phyloP scores from a whole-genome alignment of 768 basidiomycete species.

The Mycena epipterygia region DNA sequence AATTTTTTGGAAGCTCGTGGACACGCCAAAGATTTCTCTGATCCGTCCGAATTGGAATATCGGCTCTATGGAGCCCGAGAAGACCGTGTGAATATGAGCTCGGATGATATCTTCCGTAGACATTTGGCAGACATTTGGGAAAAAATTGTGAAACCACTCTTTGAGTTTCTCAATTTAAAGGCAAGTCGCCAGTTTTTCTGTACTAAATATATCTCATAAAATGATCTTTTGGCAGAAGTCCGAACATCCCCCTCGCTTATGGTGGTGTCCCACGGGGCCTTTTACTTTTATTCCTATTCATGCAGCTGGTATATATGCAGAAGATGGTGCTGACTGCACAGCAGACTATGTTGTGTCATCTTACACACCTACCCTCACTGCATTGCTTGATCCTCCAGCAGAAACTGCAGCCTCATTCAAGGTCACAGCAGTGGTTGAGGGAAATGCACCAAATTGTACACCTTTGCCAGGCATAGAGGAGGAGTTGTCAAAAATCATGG shows the following conservation, averaged over 20 bases:
- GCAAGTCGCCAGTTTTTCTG: not conserved
- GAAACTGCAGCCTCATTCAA: constrained; percentile 5
- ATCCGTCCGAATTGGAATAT: not conserved
- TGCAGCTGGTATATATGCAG: constrained; percentile 32
- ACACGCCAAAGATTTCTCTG: not conserved
- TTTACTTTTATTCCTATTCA: constrained; percentile 32
- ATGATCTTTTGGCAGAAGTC: constrained; percentile 14
- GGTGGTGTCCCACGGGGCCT: constrained; percentile 23
- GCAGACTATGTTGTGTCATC: constrained; percentile 36
- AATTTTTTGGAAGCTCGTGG: not conserved
- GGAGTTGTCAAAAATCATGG: constrained; percentile 5
- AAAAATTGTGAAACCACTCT: constrained; percentile 13
- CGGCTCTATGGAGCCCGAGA: constrained; percentile 14
- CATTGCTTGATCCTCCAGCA: constrained; percentile 16
- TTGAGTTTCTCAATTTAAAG: constrained; percentile 9
- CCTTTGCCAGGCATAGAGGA: constrained; percentile 2
- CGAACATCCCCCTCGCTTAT: constrained; percentile 2
- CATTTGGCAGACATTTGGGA: constrained; percentile 4
- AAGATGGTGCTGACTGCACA: constrained; percentile 9
- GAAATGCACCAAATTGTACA: constrained; percentile 8
- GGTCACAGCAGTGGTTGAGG: constrained; percentile 12
- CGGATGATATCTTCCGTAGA: not conserved
- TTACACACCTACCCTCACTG: no score
- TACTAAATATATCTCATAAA: not conserved
- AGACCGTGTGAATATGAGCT: not conserved